A percentile compares a stretch with the other conserved stretches of the same genome.
These are phyloP conservation scores for Plenodomus lindquistii DNA, from an alignment of 2,329 filamentous ascomycete species.

Conservation along the genomic window DNA sequence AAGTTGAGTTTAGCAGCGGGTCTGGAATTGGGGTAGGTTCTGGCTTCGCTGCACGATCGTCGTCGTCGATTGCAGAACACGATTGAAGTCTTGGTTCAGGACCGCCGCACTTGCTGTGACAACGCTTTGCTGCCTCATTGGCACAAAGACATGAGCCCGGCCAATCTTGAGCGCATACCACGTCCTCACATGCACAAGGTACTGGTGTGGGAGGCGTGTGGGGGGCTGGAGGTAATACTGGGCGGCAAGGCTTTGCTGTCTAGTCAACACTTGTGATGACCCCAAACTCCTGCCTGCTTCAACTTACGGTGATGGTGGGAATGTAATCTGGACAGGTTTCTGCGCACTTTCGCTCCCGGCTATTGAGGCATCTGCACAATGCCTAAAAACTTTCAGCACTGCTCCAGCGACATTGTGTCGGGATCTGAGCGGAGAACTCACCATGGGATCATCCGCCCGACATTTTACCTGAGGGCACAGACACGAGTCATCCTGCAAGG, in stretches of 20 bases:
- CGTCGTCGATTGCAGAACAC: constrained; percentile 10
- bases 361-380: constrained; percentile 35
- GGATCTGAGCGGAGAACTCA: constrained; percentile 2
- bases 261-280: background rate
- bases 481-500: constrained; percentile 13
- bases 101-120: constrained; percentile 36
- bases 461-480: constrained; percentile 36
- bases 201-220: too few species aligned
- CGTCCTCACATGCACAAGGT: constrained; percentile 19
- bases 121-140: constrained; percentile 26
- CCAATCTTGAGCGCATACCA: constrained; percentile 24
- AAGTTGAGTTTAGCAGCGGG: background rate
- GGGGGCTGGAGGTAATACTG: too few species aligned
- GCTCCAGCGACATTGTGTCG: background rate
- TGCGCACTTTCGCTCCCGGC: constrained; percentile 27
- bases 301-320: constrained; percentile 3
- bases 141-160: constrained; percentile 35
- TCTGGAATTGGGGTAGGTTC: constrained; percentile 4
- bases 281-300: background rate
- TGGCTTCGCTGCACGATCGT: constrained; percentile 1
- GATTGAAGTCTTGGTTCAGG: constrained; percentile 12
- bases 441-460: constrained; percentile 18
- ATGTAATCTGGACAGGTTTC: constrained; percentile 27
- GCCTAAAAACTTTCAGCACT: constrained; percentile 7
- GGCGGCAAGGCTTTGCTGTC: background rate